phyloP scores from a whole-genome alignment of 768 basidiomycete genomes.

The Lyophyllum atratum region DNA sequence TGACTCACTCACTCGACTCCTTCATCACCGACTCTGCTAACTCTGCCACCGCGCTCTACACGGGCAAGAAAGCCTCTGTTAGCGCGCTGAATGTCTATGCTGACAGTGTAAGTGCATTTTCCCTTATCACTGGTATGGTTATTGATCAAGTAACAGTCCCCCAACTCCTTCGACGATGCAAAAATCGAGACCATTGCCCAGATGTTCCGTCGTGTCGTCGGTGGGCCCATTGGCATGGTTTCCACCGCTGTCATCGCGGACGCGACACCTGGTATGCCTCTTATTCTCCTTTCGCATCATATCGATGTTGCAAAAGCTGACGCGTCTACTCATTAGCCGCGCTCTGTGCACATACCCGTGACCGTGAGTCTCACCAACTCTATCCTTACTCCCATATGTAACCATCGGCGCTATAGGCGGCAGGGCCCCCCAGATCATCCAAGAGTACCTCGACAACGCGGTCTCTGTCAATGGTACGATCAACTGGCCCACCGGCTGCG shows the following conservation, averaged over 20 bases:
- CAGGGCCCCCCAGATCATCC: constrained; percentile 34
- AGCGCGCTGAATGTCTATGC: constrained; percentile 43
- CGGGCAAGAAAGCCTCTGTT: constrained; percentile 45
- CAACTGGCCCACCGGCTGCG: constrained; percentile 43
- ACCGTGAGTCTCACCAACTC: constrained; percentile 27
- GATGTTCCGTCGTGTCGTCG: constrained; percentile 40
- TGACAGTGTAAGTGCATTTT: constrained; percentile 36
- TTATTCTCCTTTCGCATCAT: background rate
- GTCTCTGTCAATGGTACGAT: constrained; percentile 32
- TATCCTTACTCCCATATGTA: background rate
- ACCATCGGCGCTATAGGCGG: constrained; percentile 18
- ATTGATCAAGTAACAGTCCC: constrained; percentile 27
- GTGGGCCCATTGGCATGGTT: constrained; percentile 45
- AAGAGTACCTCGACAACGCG: constrained; percentile 37
- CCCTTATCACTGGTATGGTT: background rate
- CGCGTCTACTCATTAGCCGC: constrained; percentile 27
- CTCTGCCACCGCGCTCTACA: constrained; percentile 46
- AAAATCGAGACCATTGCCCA: constrained; percentile 48
- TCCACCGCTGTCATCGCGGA: constrained; percentile 47
- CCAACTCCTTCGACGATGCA: constrained; percentile 42
- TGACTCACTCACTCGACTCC: constrained; percentile 49
- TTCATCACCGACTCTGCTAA: constrained; percentile 52
- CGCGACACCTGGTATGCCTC: constrained; percentile 39
- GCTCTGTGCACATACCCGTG: constrained; percentile 43
- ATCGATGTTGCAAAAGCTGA: background rate